Evolutionary conservation across 176 grass and related monocot species (phyloP).

Genomic region (Paspalum vaginatum): DNA sequence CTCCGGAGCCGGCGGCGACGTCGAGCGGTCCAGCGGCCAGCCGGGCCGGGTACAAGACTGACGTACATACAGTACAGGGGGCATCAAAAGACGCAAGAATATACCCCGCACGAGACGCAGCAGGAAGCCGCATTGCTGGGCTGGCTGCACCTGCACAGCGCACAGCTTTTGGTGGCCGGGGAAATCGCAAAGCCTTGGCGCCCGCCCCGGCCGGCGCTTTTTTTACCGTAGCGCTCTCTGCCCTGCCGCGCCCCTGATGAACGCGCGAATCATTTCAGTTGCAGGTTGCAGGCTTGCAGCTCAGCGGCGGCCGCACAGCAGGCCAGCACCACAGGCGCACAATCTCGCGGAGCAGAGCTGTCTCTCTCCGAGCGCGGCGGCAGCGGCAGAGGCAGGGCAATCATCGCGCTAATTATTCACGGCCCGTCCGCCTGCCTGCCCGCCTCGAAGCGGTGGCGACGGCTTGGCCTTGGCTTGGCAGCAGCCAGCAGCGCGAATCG

Average conservation of each 20-base stretch:
- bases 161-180: neutral
- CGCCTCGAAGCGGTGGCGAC: neutral
- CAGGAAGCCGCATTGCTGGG: no score
- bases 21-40: no score
- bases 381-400: neutral
- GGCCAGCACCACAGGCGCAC: constrained; percentile 16
- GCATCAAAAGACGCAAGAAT: no score
- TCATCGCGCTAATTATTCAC: constrained; percentile 20
- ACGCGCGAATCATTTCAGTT: constrained; percentile 17
- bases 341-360: neutral
- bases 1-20: no score
- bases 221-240: neutral
- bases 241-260: neutral
- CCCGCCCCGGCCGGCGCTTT: neutral
- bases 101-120: no score
- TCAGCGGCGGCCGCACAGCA: neutral
- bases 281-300: no score
- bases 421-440: neutral
- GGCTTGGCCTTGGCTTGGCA: neutral
- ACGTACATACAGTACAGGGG: no score
- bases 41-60: no score
- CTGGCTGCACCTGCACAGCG: neutral
- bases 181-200: neutral
- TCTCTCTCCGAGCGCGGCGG: neutral
- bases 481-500: neutral